Conservation (phyloP, 257 asterid genomes). For the Primulina huaijiensis region DNA sequence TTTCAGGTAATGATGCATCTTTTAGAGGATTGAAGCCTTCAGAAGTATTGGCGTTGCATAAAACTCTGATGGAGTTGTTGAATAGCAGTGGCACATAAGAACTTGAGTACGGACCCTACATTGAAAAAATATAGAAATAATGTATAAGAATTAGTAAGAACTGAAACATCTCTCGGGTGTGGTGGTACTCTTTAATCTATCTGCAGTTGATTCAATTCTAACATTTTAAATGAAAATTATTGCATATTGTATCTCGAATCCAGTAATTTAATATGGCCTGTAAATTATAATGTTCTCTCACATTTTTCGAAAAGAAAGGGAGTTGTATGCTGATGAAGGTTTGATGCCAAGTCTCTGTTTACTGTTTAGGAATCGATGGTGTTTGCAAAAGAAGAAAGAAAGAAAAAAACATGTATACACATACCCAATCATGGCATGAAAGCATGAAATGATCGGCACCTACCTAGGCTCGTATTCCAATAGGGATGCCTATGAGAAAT, state of each 20-base stretch:
- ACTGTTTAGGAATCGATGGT: no score
- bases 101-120: slow-evolving; percentile 43
- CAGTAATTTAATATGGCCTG: no score
- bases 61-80: slow-evolving; percentile 46
- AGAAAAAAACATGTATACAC: no score
- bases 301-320: no score
- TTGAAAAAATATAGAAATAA: slow-evolving; percentile 6
- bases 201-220: no score
- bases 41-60: slow-evolving; percentile 57
- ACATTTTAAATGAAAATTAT: no score
- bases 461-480: slow-evolving; percentile 54
- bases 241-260: no score
- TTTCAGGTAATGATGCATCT: slow-evolving; percentile 51
- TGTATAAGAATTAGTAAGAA: not conserved
- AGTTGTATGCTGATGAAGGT: not conserved
- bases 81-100: slow-evolving; percentile 34
- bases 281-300: no score
- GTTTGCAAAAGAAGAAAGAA: no score
- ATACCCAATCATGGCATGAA: slow-evolving; percentile 67
- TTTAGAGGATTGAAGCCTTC: slow-evolving; percentile 51
- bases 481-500: slow-evolving; percentile 39
- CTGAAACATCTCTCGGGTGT: no score
- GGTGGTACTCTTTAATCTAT: no score
- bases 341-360: no score
- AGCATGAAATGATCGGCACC: slow-evolving; percentile 63